These are phyloP conservation scores for Ceratocystis ficicola DNA, from an alignment of 2,329 filamentous ascomycete genomes.

Conservation along the genomic window DNA sequence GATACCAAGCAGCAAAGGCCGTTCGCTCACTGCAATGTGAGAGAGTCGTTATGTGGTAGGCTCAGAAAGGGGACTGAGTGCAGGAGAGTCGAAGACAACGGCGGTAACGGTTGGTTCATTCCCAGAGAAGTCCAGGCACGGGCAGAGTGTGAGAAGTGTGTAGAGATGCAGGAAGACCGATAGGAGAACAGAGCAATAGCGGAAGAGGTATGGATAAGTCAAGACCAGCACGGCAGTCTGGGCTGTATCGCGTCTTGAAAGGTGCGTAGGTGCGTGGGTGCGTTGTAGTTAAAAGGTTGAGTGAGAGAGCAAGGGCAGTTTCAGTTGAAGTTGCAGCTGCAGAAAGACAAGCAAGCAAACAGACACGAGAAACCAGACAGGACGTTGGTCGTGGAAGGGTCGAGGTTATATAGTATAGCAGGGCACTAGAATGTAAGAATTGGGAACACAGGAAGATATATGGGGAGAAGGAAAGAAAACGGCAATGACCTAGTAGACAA, in stretches of 20 bases:
- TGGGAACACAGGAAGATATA: not conserved
- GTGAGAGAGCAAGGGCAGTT: no score
- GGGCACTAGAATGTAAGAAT: not conserved
- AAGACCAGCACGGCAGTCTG: not conserved
- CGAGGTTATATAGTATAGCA: slow-evolving; percentile 3
- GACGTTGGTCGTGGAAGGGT: not conserved
- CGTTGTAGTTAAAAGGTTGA: not conserved
- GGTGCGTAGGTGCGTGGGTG: not conserved
- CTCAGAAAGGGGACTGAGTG: slow-evolving; percentile 3
- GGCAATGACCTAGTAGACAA: not conserved
- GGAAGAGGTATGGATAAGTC: not conserved
- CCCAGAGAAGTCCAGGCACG: slow-evolving; percentile 5
- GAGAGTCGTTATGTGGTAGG: slow-evolving; percentile 8
- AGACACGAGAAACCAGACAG: no score
- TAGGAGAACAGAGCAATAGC: not conserved
- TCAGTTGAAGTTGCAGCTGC: no score
- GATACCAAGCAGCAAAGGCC: not conserved
- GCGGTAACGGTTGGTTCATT: slow-evolving; percentile 6
- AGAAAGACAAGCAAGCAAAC: no score
- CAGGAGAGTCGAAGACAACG: slow-evolving; percentile 2
- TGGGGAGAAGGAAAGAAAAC: not conserved
- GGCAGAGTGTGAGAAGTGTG: not conserved
- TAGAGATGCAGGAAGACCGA: not conserved
- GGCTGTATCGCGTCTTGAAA: no score
- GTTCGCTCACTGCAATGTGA: slow-evolving; percentile 3